Conservation (phyloP, 306 rosid genomes). For the Rosa persica region DNA sequence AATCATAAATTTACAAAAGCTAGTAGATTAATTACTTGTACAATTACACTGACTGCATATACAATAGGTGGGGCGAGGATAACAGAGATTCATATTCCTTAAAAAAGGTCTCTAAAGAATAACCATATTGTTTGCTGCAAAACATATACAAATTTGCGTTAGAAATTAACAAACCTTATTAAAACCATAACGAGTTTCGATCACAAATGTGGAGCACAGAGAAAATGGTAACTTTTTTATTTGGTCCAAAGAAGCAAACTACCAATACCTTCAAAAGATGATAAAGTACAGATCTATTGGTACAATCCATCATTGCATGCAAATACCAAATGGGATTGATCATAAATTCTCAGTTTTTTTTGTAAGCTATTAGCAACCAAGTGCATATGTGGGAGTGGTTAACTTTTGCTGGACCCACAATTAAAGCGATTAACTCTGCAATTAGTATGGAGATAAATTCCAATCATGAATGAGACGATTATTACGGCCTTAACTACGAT, state of each 20-base stretch:
- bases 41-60: conserved; percentile 73
- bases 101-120: conserved; percentile 78
- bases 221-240: conserved; percentile 83
- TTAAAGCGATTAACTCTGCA: too few species aligned
- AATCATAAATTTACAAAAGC: not conserved
- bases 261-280: not conserved
- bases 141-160: conserved; percentile 4
- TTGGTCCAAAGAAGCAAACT: conserved; percentile 46
- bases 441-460: too few species aligned
- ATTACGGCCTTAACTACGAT: too few species aligned
- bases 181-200: conserved; percentile 88
- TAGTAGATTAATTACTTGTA: conserved; percentile 51
- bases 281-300: too few species aligned
- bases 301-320: too few species aligned
- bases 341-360: not conserved
- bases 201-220: conserved; percentile 87
- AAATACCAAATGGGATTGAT: too few species aligned
- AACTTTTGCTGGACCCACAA: too few species aligned
- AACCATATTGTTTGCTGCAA: conserved; percentile 84
- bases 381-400: too few species aligned
- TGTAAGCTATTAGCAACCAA: not conserved
- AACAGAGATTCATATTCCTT: conserved; percentile 60
- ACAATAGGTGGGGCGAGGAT: conserved; percentile 87
- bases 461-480: too few species aligned
- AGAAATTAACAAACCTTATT: conserved; percentile 41